Evolutionary conservation across 1,139 yeast species (phyloP).

Genomic region (Lodderomyces pseudojiufengensis): DNA sequence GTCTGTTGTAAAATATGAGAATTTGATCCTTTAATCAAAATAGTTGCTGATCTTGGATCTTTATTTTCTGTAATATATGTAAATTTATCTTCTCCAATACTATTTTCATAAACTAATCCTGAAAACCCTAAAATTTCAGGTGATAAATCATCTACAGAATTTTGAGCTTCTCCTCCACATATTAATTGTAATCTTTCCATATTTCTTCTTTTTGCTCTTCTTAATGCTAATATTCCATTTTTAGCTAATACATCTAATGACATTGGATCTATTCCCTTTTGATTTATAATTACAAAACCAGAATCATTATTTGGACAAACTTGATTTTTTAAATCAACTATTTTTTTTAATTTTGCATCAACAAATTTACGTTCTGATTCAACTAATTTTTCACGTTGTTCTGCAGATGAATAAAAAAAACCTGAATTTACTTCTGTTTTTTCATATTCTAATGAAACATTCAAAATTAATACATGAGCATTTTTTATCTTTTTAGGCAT

Average conservation of each 20-base stretch:
- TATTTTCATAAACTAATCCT: conserved; percentile 87
- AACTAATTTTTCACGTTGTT: conserved; percentile 92
- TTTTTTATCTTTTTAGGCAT: conserved; percentile 89
- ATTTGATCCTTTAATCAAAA: conserved; percentile 90
- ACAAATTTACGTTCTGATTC: conserved; percentile 93
- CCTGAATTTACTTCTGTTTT: conserved; percentile 98
- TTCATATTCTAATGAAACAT: conserved; percentile 94
- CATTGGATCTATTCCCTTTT: conserved; percentile 99
- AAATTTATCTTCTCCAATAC: conserved; percentile 95
- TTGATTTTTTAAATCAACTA: conserved; percentile 86
- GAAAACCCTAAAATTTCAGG: conserved; percentile 86
- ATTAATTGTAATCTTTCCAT: conserved; percentile 97
- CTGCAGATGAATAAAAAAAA: conserved; percentile 90
- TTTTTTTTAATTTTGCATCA: conserved; percentile 87
- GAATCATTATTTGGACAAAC: conserved; percentile 69
- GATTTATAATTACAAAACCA: conserved; percentile 94
- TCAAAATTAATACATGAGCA: conserved; percentile 81
- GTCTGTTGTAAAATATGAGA: conserved; percentile 85
- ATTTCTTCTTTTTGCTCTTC: conserved; percentile 98
- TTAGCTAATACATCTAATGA: conserved; percentile 91
- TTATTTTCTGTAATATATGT: conserved; percentile 91
- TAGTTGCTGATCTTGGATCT: conserved; percentile 89
- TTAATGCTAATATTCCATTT: conserved; percentile 86
- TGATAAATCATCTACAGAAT: conserved; percentile 90
- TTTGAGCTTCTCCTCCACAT: conserved; percentile 97